Base-by-base conservation (phyloP, 2,329 filamentous ascomycete species). In the Clonostachys sp. region DNA sequence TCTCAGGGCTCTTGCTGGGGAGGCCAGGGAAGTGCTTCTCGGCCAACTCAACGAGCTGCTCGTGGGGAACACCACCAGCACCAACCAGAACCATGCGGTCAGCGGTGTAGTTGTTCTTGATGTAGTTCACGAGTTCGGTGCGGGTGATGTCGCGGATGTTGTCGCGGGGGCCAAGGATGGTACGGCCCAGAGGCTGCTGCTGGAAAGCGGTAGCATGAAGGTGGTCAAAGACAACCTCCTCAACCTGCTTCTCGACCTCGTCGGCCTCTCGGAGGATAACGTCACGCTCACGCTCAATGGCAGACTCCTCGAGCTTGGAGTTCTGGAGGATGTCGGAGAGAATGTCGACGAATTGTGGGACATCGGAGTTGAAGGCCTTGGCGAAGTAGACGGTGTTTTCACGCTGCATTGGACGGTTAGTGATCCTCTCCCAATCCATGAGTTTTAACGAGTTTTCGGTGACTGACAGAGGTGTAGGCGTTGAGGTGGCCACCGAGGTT, bases 301-400 rank as follows among this genome's bases (percentile, higher is more conserved):
- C 92, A 49, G 81, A 77, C 64, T 84, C 77, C 76, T 99, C 94
- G 67, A 99, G 90, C 80, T 95, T 96, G 58, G 94, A 97, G 84
- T 99, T 95, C 73, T 97, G 94, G 53, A 99, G 89, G 68, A 99
- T 99, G 70, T 99, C 94, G 78, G 94, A 88, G 53, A 99, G 89
- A 64, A 99, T 97, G 72, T 99, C 91, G 72, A 99, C 94, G 66
- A 89, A 89, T 71, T 91, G 88, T 63, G 91, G 91, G 52, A 97
- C 91, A 69, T 99, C 92, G 73, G 87, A 84, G 80, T 99, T 99
- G 81, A 99, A 96, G 56, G 92, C 87, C 79, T 97, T 96, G 74
- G 94, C 94, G 73, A 97, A 99, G 83, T 99, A 99, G 67, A 99
- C 94, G 62, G 94, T 99, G 83, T 96, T 97, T 75, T 99, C 94